Conservation (phyloP, 2,329 filamentous ascomycete genomes). For the Colletotrichum sp. region DNA sequence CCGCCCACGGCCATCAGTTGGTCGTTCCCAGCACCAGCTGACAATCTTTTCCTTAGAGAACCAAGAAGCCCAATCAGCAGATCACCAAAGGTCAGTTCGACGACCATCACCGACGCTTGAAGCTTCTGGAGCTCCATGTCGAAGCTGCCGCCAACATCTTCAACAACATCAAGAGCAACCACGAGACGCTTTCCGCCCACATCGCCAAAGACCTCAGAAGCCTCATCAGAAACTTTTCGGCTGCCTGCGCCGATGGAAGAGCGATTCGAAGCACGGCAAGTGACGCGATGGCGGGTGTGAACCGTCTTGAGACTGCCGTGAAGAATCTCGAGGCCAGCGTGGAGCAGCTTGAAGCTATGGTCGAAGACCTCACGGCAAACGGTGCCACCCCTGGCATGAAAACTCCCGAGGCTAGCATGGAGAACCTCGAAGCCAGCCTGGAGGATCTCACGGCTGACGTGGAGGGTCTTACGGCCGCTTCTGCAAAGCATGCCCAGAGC, state of each 20-base stretch:
- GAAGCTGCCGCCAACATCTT: neutral
- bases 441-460: neutral
- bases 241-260: neutral
- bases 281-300: neutral
- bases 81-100: neutral
- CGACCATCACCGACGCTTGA: neutral
- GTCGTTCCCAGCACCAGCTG: neutral
- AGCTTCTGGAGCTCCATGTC: neutral
- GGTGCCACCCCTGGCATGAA: fast-evolving
- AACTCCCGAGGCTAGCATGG: neutral
- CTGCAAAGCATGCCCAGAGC: no score
- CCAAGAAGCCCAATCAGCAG: neutral
- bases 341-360: no score
- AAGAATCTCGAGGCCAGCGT: neutral
- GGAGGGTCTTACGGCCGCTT: no score
- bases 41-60: neutral
- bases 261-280: neutral
- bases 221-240: neutral
- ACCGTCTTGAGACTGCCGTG: neutral
- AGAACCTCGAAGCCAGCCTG: neutral
- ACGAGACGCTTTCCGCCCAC: neutral
- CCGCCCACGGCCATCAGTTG: no score
- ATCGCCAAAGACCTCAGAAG: neutral
- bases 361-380: neutral
- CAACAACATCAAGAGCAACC: neutral